A percentile compares a stretch with the other conserved stretches of the same genome.
phyloP scores from a whole-genome alignment of 176 grass and related monocot species.

The Hordeum marinum region DNA sequence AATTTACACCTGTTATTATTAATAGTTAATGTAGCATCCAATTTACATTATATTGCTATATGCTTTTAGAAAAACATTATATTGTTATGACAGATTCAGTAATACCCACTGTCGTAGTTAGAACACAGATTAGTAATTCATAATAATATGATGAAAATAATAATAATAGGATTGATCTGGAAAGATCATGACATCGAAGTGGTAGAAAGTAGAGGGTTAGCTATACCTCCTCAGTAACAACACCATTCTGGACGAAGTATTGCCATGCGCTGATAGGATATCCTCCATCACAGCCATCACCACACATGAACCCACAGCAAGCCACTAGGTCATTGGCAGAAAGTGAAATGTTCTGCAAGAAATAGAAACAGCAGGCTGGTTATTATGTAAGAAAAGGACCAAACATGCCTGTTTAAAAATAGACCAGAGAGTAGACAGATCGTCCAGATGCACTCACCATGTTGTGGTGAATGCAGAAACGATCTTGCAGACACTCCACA shows the following conservation, averaged over 20 bases:
- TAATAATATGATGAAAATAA: neutral
- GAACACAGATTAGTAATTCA: neutral
- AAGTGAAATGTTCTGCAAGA: slow-evolving; percentile 68
- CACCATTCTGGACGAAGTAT: slow-evolving; percentile 79
- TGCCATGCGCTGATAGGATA: slow-evolving; percentile 80
- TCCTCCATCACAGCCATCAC: slow-evolving; percentile 94
- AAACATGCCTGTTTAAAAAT: slow-evolving; percentile 1
- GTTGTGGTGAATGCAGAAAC: slow-evolving; percentile 81
- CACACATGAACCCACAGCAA: slow-evolving; percentile 95
- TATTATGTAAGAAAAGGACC: neutral
- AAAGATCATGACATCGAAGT: neutral
- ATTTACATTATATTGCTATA: neutral
- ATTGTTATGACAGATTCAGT: neutral
- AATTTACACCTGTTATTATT: too few relatives aligned
- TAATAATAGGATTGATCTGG: neutral
- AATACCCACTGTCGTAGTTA: neutral
- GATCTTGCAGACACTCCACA: slow-evolving; percentile 88
- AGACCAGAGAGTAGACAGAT: neutral
- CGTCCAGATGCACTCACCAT: slow-evolving; percentile 27
- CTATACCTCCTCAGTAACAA: slow-evolving; percentile 90
- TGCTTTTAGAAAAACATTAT: neutral
- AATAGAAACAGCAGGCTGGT: slow-evolving; percentile 2
- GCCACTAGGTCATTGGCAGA: slow-evolving; percentile 88
- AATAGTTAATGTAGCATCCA: neutral
- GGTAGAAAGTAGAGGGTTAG: neutral